Conservation (phyloP, 192 early-diverging fungal species). For the Backusella australiensis region DNA sequence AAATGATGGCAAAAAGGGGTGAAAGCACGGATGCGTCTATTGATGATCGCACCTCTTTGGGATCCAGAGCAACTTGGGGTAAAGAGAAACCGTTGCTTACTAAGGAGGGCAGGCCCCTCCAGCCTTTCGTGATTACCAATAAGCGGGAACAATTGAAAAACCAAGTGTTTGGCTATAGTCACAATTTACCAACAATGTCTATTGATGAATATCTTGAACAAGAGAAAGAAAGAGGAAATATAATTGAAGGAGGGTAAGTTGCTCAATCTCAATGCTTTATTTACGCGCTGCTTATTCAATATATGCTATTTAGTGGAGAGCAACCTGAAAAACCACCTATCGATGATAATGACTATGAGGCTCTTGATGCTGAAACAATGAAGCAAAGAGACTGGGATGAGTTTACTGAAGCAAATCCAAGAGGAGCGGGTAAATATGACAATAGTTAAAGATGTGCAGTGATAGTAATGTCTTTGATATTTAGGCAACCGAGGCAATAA, state of each 20-base stretch:
- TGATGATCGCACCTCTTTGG: conserved; percentile 18
- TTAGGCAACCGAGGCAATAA: conserved; percentile 31
- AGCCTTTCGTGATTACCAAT: conserved; percentile 88
- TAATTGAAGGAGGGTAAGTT: conserved; percentile 79
- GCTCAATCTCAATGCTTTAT: neutral
- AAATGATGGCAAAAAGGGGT: conserved; percentile 22
- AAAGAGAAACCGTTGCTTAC: conserved; percentile 38
- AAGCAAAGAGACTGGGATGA: conserved; percentile 90
- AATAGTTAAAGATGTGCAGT: conserved; percentile 1
- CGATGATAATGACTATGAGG: conserved; percentile 81
- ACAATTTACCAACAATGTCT: conserved; percentile 92
- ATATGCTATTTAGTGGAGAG: conserved; percentile 27
- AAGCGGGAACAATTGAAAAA: conserved; percentile 70
- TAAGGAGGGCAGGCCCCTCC: conserved; percentile 57
- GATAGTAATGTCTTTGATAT: neutral
- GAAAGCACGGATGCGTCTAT: conserved; percentile 2
- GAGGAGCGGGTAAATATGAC: conserved; percentile 62
- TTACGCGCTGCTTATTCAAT: neutral
- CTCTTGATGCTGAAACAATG: conserved; percentile 79
- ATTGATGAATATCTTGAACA: conserved; percentile 92
- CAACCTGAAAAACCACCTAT: conserved; percentile 70
- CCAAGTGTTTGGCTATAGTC: conserved; percentile 78
- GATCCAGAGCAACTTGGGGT: conserved; percentile 7
- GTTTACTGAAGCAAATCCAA: conserved; percentile 80
- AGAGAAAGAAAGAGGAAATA: conserved; percentile 84